A percentile compares a stretch with the other conserved stretches of the same genome.
These are phyloP conservation scores for Flaveria linearis DNA, from an alignment of 129 eudicot species.

Conservation along the genomic window DNA sequence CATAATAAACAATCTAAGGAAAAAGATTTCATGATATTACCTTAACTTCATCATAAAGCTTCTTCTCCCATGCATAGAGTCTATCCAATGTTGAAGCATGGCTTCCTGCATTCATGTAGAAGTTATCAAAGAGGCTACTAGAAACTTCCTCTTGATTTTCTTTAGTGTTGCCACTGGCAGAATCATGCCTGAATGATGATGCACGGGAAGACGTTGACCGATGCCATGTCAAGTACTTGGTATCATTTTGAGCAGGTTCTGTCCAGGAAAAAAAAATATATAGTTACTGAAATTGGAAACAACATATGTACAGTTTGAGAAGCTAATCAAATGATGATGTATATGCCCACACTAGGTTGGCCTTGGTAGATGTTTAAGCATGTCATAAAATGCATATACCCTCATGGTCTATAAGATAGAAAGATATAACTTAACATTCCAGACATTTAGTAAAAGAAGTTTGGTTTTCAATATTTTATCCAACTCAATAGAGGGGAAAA, in stretches of 20 bases:
- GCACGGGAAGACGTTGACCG: conserved; percentile 88
- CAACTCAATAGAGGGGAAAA: conserved; percentile 2
- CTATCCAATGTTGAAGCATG: conserved; percentile 98
- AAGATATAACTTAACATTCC: conserved; percentile 15
- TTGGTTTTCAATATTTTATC: background rate
- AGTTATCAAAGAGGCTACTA: conserved; percentile 62
- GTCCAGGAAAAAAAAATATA: conserved; percentile 8
- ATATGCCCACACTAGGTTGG: conserved; percentile 8
- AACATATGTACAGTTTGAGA: background rate
- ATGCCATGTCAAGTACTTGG: conserved; percentile 91
- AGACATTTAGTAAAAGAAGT: background rate
- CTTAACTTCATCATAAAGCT: conserved; percentile 98
- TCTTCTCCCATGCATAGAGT: conserved; percentile 89
- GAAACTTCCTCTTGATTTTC: conserved; percentile 60
- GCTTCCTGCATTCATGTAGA: conserved; percentile 87
- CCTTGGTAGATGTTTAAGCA: conserved; percentile 8
- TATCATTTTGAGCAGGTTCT: conserved; percentile 81
- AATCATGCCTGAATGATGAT: conserved; percentile 82
- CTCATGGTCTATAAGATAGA: conserved; percentile 1
- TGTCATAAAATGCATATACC: conserved; percentile 11
- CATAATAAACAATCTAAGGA: background rate
- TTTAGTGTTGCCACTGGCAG: conserved; percentile 46
- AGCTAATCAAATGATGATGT: conserved; percentile 7
- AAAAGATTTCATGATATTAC: conserved; percentile 40
- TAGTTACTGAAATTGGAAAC: background rate